phyloP scores from a whole-genome alignment of 192 early-diverging fungal species.

The Backusella mclennaniae region DNA sequence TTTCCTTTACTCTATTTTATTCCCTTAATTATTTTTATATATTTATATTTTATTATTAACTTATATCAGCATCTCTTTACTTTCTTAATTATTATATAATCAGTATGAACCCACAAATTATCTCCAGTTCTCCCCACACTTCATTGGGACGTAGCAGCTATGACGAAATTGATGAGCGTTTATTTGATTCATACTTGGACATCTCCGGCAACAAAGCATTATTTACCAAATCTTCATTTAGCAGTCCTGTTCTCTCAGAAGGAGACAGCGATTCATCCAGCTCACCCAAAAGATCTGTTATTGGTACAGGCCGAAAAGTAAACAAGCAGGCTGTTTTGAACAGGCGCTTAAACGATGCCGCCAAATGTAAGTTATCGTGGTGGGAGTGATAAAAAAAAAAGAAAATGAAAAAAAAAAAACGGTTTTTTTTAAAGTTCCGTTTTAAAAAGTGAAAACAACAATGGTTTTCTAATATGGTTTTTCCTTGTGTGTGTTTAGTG shows the following conservation, averaged over 20 bases:
- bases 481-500: background rate
- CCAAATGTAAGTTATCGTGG: constrained; percentile 4
- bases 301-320: background rate
- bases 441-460: background rate
- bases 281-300: background rate
- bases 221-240: background rate
- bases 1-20: background rate
- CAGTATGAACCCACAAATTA: background rate
- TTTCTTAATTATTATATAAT: constrained; percentile 2
- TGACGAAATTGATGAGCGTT: constrained; percentile 10
- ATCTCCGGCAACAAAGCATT: background rate
- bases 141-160: background rate
- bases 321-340: background rate
- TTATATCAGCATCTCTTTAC: background rate
- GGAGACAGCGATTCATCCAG: background rate
- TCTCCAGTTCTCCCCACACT: background rate
- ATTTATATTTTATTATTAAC: background rate
- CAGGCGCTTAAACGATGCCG: background rate
- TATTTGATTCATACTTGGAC: constrained; percentile 7
- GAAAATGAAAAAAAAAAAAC: too few relatives aligned
- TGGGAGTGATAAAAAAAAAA: background rate
- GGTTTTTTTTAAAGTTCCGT: background rate
- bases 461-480: constrained; percentile 3
- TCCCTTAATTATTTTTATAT: background rate
- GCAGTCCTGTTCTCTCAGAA: background rate